Base-by-base conservation (phyloP, 2,329 filamentous ascomycete genomes). In the Ascochyta pisi region DNA sequence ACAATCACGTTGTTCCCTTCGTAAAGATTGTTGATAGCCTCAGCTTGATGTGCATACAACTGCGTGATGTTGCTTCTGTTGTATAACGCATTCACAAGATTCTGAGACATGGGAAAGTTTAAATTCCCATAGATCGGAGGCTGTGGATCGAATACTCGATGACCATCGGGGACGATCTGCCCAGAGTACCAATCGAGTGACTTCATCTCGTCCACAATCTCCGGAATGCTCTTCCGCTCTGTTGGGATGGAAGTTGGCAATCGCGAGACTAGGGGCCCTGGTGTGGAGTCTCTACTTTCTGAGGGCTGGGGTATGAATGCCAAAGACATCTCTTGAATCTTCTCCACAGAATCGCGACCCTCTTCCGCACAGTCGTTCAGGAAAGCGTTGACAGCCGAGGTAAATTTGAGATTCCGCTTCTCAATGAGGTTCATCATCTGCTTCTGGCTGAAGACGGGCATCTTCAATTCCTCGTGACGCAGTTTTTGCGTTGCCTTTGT, bases 71-170 rank as follows among this genome's bases (percentile, higher is more conserved):
- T 88, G 65, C 89, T 91, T 8, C 91, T 90, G 65, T 98, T 98
- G 78, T 96, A 99, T 0, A 99, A 77, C 1, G 95, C 94, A 73
- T 99, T 96, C n/a, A 99, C 93, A 45, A 99, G 79, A 61, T 90
- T 85, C 72, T 99, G 95, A 48, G 92, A 96, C 7, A 99, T 82
- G 16, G 89, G 80, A 69, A 98, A 99, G 26, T 89, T 84, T 44
- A 99, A 81, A 38, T 96, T 89, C 1, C 92, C 93, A 67, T 90
- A 92, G 0, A 93, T 84, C 0, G 94, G 82, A 62, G 89, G 85
- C 67, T 96, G 93, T 1, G 90, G 86, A 63, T 96, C 92, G 67
- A 97, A 96, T 0, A 96, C 90, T 31, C 93, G 86, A 78, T 97
- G 92, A 0, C 95, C 95, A 64, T 96, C 90, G 0, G 93, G 92